Evolutionary conservation across 2,329 filamentous ascomycete genomes (phyloP).

Genomic region (Aspergillus novoparasiticus): DNA sequence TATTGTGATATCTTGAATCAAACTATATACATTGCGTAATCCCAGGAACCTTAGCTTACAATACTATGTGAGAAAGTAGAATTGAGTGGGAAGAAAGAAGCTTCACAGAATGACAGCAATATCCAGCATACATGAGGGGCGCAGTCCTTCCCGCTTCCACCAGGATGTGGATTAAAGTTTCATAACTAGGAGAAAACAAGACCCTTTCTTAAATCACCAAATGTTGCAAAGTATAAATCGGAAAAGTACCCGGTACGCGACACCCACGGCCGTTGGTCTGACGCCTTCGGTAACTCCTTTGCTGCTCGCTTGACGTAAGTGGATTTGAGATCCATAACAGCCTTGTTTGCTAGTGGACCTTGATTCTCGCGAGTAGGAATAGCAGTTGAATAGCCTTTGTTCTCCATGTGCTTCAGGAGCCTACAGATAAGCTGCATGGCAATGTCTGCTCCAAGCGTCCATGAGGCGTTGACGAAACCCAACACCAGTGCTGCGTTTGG

Average conservation of each 20-base stretch:
- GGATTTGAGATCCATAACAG: background rate
- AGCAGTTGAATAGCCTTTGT: background rate
- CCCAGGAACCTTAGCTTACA: background rate
- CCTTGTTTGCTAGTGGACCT: background rate
- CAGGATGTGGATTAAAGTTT: background rate
- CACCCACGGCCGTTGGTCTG: background rate
- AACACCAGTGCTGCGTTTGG: constrained; percentile 35
- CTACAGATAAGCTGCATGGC: background rate
- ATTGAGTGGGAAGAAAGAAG: background rate
- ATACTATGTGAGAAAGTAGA: background rate
- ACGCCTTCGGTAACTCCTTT: background rate
- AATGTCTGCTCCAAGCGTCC: constrained; percentile 38
- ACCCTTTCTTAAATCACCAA: background rate
- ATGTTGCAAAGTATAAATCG: background rate
- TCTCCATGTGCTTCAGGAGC: background rate
- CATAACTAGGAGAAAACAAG: background rate
- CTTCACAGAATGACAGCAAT: background rate
- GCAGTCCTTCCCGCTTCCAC: background rate
- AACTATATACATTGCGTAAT: background rate
- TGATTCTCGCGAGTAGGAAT: background rate
- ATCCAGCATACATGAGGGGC: background rate
- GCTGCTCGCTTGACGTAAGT: background rate
- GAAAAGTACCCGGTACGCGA: background rate
- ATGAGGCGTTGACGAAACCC: constrained; percentile 35
- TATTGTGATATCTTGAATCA: background rate